Base-by-base conservation (phyloP, 805 yeast species). In the Torulaspora gathmanii region DNA sequence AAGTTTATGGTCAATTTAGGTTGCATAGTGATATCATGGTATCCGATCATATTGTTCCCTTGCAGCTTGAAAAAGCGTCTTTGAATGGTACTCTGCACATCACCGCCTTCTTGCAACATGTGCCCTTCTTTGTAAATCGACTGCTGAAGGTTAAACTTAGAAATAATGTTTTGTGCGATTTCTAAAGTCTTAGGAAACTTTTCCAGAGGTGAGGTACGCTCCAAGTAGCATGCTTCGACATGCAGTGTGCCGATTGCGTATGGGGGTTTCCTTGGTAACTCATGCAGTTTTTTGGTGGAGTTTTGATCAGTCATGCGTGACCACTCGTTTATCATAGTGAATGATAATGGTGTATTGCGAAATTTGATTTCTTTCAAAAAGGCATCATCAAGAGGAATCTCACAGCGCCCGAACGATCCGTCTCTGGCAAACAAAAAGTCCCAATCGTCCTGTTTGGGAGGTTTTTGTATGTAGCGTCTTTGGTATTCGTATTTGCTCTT, bases 41-140 rank as follows among this genome's bases (percentile, higher is more conserved):
- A 86, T 0, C 96, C 96, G 43, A 81, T 72, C 53, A 90, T 69
- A 28, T 80, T 78, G 7, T 80, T 75, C 0, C 91, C 95, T 37
- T 75, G 70, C n/a, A 90, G 70, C 52, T 77, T 81, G 69, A 83
- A 88, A 67, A 66, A 86, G 46, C 97, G 73, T 52, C 84, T 77
- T 54, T 85, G 78, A 80, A 90, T 79, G 26, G 57, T 39, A 23
- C 73, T 69, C 12, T 73, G 77, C 54, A 93, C 77, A 67, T 90
- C 98, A 8, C 97, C 97, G 15, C 98, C 98, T 58, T 83, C 87
- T 67, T 90, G 98, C 55, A 80, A 79, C 68, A 91, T 68, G 57
- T 70, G 82, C 0, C 97, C 97, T 59, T 84, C 83, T 56, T 69
- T 68, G 1, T 40, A 44, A 15, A 70, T 54, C 5, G 52, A 38